Conservation (phyloP, 768 basidiomycete genomes). For the Tylopilus sp. region DNA sequence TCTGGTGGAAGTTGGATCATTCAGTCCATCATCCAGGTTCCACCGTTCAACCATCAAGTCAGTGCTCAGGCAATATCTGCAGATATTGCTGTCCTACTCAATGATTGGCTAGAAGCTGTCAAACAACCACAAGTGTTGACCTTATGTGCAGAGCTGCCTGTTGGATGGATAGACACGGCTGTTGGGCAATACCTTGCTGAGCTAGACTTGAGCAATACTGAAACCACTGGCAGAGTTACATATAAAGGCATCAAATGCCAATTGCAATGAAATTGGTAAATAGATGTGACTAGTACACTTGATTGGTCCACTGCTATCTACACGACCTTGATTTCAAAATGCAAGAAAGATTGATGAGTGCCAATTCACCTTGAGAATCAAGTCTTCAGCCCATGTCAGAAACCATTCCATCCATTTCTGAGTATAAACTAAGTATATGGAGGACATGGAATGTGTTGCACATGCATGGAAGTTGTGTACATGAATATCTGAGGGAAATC, state of each 20-base stretch:
- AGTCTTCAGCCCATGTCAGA: slow-evolving; percentile 72
- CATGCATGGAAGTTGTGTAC: too few species aligned
- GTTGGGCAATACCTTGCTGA: slow-evolving; percentile 74
- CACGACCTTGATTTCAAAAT: slow-evolving; percentile 9
- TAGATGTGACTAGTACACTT: slow-evolving; percentile 13
- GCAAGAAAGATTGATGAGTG: slow-evolving; percentile 7
- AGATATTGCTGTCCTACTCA: slow-evolving; percentile 74
- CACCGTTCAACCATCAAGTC: too few species aligned
- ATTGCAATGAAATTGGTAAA: slow-evolving; percentile 66
- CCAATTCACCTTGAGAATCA: slow-evolving; percentile 71
- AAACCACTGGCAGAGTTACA: slow-evolving; percentile 56
- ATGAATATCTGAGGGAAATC: too few species aligned
- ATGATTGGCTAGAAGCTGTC: slow-evolving; percentile 77
- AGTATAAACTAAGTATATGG: too few species aligned
- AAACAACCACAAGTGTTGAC: slow-evolving; percentile 66
- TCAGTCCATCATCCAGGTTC: slow-evolving; percentile 46
- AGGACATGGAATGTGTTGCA: too few species aligned
- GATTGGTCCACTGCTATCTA: slow-evolving; percentile 10
- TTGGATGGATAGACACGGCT: slow-evolving; percentile 67
- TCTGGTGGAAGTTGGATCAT: neutral
- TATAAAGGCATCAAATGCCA: slow-evolving; percentile 74
- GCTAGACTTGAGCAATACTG: slow-evolving; percentile 55
- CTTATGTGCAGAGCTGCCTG: slow-evolving; percentile 68
- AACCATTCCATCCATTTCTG: slow-evolving; percentile 54
- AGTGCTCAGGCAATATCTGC: slow-evolving; percentile 70